These are phyloP conservation scores for Aspergillus panamensis DNA, from an alignment of 495 filamentous ascomycete genomes.

Conservation along the genomic window DNA sequence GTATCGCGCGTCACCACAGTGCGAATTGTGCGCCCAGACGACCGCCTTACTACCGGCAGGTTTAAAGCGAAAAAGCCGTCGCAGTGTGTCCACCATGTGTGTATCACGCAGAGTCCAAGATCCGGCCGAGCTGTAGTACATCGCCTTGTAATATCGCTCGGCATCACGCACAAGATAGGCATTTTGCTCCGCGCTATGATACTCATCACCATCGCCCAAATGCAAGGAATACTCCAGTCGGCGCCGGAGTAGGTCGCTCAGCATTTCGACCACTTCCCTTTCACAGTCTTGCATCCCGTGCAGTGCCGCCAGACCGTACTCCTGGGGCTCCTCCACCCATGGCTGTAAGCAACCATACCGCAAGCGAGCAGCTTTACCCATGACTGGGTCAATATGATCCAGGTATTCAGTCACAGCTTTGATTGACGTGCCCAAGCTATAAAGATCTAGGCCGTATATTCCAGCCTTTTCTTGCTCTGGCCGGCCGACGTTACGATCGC, in stretches of 20 bases:
- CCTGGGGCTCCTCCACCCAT: conserved; percentile 52
- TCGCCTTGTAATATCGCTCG: conserved; percentile 55
- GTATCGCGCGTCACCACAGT: conserved; percentile 55
- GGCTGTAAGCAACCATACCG: conserved; percentile 48
- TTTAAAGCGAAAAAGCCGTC: conserved; percentile 43
- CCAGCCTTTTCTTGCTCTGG: conserved; percentile 36
- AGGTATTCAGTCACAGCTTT: conserved; percentile 52
- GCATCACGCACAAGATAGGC: conserved; percentile 53
- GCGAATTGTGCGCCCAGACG: conserved; percentile 61
- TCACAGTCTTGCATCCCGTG: conserved; percentile 49
- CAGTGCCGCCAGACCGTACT: conserved; percentile 49
- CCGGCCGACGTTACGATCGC: conserved; percentile 38
- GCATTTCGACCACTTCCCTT: conserved; percentile 43
- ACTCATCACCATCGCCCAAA: conserved; percentile 46
- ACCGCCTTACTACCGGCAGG: conserved; percentile 45
- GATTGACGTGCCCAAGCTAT: conserved; percentile 52
- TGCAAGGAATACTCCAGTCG: conserved; percentile 42
- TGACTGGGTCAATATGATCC: conserved; percentile 44
- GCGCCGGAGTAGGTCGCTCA: conserved; percentile 42
- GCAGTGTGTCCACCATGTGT: conserved; percentile 57
- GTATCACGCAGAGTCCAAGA: conserved; percentile 57
- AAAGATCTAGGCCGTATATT: conserved; percentile 56
- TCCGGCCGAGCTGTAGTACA: conserved; percentile 54
- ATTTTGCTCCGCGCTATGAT: conserved; percentile 53
- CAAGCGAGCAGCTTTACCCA: conserved; percentile 42